These are phyloP conservation scores for Cutaneotrichosporon spelunceum DNA, from an alignment of 1,284 basidiomycete genomes.

Conservation along the genomic window DNA sequence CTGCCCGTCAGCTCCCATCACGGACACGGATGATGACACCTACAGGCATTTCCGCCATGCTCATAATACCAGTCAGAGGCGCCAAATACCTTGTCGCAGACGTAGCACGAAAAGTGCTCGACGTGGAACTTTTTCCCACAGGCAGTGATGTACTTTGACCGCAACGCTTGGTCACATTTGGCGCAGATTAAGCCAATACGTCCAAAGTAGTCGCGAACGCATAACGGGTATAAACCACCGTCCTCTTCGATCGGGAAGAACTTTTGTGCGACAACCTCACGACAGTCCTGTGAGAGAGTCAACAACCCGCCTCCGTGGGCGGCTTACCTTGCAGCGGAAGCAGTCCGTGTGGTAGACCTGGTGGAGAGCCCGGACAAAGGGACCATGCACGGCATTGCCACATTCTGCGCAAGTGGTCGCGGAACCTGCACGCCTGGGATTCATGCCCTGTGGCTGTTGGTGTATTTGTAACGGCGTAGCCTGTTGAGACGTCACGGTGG, in stretches of 20 bases:
- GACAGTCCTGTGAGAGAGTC: conserved; percentile 72
- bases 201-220: conserved; percentile 96
- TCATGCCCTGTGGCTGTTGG: conserved; percentile 5
- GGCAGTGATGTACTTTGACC: conserved; percentile 98
- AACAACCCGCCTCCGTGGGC: neutral
- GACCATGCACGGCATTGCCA: conserved; percentile 59
- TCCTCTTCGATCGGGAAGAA: conserved; percentile 94
- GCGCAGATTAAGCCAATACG: conserved; percentile 94
- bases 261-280: conserved; percentile 92
- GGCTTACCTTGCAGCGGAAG: conserved; percentile 88
- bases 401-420: conserved; percentile 48
- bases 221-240: conserved; percentile 83
- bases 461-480: neutral
- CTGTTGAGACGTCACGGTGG: conserved; percentile 15
- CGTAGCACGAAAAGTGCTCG: conserved; percentile 98
- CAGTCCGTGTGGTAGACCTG: conserved; percentile 94
- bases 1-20: conserved; percentile 26
- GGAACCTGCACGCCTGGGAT: conserved; percentile 22
- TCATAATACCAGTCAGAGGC: conserved; percentile 99
- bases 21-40: conserved; percentile 20
- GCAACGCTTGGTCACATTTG: conserved; percentile 87
- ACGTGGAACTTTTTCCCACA: conserved; percentile 99
- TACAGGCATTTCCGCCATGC: conserved; percentile 85
- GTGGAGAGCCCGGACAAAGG: conserved; percentile 92
- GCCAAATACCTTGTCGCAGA: conserved; percentile 93